Percentiles rank a stretch among this genome's conserved stretches.
Conservation (phyloP, 2,329 filamentous ascomycete species). For the Trichoderma brevicompactum region DNA sequence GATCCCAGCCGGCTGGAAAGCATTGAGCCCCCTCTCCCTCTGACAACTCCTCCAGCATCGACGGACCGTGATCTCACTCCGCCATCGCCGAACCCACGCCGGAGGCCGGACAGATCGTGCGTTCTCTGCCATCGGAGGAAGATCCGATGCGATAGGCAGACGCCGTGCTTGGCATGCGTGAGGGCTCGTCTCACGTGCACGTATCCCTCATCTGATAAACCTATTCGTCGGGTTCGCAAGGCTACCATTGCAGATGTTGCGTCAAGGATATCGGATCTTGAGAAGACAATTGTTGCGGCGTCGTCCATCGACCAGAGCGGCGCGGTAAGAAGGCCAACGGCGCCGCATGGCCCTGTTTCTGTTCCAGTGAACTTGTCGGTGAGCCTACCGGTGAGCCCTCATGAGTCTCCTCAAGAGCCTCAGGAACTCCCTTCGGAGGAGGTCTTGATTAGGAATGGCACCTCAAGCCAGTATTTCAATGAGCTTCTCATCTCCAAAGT, state of each 20-base stretch:
- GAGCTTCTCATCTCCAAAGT: slow-evolving; percentile 44
- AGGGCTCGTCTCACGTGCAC: slow-evolving; percentile 45
- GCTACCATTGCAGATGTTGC: slow-evolving; percentile 43
- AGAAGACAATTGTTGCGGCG: slow-evolving; percentile 37
- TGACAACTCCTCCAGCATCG: slow-evolving; percentile 11
- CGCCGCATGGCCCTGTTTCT: neutral
- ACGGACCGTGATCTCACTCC: slow-evolving; percentile 23
- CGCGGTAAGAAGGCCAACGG: slow-evolving; percentile 11
- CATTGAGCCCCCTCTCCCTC: slow-evolving; percentile 1
- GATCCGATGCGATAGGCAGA: slow-evolving; percentile 73
- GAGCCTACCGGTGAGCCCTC: slow-evolving; percentile 23
- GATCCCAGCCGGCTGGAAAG: slow-evolving; percentile 1
- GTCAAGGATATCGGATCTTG: slow-evolving; percentile 43
- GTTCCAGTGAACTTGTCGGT: neutral
- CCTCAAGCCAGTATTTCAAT: slow-evolving; percentile 44
- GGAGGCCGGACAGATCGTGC: slow-evolving; percentile 41
- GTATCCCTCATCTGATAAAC: slow-evolving; percentile 38
- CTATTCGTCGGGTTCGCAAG: slow-evolving; percentile 37
- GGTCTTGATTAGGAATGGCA: slow-evolving; percentile 41
- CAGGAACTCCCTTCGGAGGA: slow-evolving; percentile 32
- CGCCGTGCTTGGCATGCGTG: slow-evolving; percentile 71
- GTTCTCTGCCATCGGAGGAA: slow-evolving; percentile 56
- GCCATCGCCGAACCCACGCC: slow-evolving; percentile 26
- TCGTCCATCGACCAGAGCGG: slow-evolving; percentile 25
- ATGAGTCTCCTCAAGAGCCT: slow-evolving; percentile 10